phyloP scores from a whole-genome alignment of 2,329 filamentous ascomycete species.

The Arthroderma sp. region DNA sequence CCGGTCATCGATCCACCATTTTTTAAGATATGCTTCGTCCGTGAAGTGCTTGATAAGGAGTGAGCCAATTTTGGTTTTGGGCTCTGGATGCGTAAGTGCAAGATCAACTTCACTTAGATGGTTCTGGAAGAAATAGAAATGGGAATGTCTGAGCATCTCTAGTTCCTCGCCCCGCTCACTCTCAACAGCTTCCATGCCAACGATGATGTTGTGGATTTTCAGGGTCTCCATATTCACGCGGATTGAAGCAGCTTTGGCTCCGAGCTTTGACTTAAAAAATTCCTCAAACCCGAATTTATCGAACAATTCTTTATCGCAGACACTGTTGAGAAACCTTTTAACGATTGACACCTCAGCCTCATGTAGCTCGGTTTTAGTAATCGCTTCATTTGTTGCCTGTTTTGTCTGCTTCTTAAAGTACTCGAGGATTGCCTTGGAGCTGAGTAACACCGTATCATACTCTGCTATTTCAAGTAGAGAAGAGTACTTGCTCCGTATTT shows the following conservation, averaged over 20 bases:
- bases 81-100: constrained; percentile 15
- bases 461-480: constrained; percentile 15
- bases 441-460: constrained; percentile 11
- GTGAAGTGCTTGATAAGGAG: constrained; percentile 17
- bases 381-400: constrained; percentile 3
- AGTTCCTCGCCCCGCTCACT: constrained; percentile 4
- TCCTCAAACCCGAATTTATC: constrained; percentile 21
- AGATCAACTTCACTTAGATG: constrained; percentile 15
- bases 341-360: constrained; percentile 19
- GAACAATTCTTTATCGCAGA: constrained; percentile 20
- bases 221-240: constrained; percentile 17
- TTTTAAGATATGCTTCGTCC: constrained; percentile 14
- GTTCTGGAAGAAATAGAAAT: constrained; percentile 10
- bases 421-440: constrained; percentile 18
- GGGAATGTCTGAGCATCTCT: constrained; percentile 5
- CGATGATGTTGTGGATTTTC: constrained; percentile 7
- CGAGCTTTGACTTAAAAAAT: constrained; percentile 19
- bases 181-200: constrained; percentile 10
- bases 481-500: constrained; percentile 18
- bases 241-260: constrained; percentile 14
- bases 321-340: constrained; percentile 18
- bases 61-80: constrained; percentile 17
- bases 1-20: constrained; percentile 17
- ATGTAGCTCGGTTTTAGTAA: constrained; percentile 13
- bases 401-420: constrained; percentile 11